Conservation (phyloP, 495 filamentous ascomycete genomes). For the Rhizodiscina lignyota region DNA sequence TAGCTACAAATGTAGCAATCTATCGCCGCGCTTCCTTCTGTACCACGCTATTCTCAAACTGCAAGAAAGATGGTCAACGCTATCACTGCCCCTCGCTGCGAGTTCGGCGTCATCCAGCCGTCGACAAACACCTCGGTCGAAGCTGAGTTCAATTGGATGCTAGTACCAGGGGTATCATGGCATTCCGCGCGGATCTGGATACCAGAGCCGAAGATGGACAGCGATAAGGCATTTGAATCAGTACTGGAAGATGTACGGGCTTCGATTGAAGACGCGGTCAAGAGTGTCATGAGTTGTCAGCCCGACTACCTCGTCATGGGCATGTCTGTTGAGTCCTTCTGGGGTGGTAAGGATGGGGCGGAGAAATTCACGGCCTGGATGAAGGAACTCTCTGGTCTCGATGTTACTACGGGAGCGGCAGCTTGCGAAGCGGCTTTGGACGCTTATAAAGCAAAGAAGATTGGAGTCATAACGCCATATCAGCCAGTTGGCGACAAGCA, state of each 20-base stretch:
- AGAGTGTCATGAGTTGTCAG: conserved; percentile 3
- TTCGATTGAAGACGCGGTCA: conserved; percentile 3
- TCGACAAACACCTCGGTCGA: too few species aligned
- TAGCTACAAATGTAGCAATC: too few species aligned
- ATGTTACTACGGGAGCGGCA: conserved; percentile 5
- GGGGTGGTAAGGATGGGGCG: conserved; percentile 5
- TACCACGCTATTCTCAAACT: too few species aligned
- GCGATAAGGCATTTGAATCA: conserved; percentile 5
- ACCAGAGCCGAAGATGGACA: conserved; percentile 5
- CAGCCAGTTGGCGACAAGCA: conserved; percentile 7
- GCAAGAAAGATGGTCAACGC: too few species aligned
- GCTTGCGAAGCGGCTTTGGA: conserved; percentile 7
- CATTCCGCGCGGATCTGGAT: too few species aligned
- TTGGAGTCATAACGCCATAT: conserved; percentile 6
- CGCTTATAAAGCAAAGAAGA: conserved; percentile 4
- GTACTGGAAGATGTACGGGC: conserved; percentile 3
- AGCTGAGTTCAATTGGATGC: too few species aligned
- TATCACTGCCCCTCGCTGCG: too few species aligned
- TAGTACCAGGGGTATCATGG: too few species aligned
- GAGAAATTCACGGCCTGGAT: conserved; percentile 5
- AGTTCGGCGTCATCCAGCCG: too few species aligned
- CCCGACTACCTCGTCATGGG: conserved; percentile 8
- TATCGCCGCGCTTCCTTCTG: too few species aligned
- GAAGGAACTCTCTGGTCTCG: conserved; percentile 6
- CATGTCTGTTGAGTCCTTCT: conserved; percentile 6